Conservation (phyloP, 129 eudicot genomes). For the Lactuca saligna region DNA sequence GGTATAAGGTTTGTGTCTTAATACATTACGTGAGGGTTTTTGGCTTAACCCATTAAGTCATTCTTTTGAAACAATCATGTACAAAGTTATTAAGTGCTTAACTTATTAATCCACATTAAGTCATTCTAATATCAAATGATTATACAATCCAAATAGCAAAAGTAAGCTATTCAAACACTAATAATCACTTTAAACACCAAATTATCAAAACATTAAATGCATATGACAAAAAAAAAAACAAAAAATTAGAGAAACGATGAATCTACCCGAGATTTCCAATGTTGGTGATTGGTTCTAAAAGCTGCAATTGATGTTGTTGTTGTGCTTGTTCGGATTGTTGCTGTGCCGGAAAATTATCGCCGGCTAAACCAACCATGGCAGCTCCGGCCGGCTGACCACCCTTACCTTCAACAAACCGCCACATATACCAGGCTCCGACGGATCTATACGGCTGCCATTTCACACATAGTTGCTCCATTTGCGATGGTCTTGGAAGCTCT, state of each 20-base stretch:
- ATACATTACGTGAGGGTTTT: not conserved
- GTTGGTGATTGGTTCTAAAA: conserved; percentile 80
- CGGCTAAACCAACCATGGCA: conserved; percentile 40
- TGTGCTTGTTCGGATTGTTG: conserved; percentile 38
- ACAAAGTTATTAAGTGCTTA: too few relatives aligned
- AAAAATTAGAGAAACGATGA: conserved; percentile 12
- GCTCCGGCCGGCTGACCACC: conserved; percentile 28
- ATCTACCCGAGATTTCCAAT: conserved; percentile 77
- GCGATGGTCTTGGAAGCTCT: conserved; percentile 89
- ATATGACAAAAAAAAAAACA: not conserved
- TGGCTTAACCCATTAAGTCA: not conserved
- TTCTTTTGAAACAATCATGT: too few relatives aligned
- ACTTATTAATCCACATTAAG: too few relatives aligned
- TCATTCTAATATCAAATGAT: too few relatives aligned
- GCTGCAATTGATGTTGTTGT: conserved; percentile 71
- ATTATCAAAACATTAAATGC: not conserved
- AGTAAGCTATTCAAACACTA: not conserved
- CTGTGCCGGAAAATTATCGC: conserved; percentile 37
- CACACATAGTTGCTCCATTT: conserved; percentile 90
- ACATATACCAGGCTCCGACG: conserved; percentile 95
- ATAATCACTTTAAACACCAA: too few relatives aligned
- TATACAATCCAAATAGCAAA: not conserved
- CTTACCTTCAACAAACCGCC: conserved; percentile 90
- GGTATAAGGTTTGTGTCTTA: not conserved
- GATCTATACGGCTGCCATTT: conserved; percentile 94